Evolutionary conservation across 2,329 filamentous ascomycete species (phyloP), one percentile per base, ranked within the genome.

Genomic region (Decorospora gaudefroyi): DNA sequence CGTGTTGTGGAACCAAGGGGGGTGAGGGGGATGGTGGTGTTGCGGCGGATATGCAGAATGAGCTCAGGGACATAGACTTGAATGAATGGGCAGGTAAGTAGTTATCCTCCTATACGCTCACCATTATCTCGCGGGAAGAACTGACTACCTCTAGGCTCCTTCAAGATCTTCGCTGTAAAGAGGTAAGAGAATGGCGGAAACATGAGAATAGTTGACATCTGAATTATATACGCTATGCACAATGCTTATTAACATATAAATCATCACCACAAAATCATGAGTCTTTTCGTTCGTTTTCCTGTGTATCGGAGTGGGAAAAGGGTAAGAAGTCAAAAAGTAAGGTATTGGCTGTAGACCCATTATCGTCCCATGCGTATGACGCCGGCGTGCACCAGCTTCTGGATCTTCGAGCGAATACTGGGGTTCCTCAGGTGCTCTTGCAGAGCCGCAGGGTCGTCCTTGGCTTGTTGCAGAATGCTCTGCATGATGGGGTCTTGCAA

Each of bases 401-500:
- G 90, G 55, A 99, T 87, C 81, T 96, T 96, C 62, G 82, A 82
- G 48, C 85, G 81, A 59, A 99, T 88, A 46, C 79, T 81, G 0
- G 90, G 82, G 77, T 97, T 99, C 78, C 85, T 88, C 88, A 99
- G 96, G 74, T 99, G 95, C 72, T 99, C 92, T 69, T 95, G 87
- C 52, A 99, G 82, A 31, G 93, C 93, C 34, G 87, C 87, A 12
- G 93, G 93, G 65, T 99, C 88, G 42, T 83, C 84, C 79, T 97
- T 95, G 31, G 93, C 93, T 76, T 99, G 93, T 72, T 97, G 91
- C 43, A 97, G 82, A 58, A 96, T 96, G 57, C 87, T 87, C 76
- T 99, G 90, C 92, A 99, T 97, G 67, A 99, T 86, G 11, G 93
- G 93, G 67, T 99, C 93, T 72, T 91, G 86, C 74, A 97, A 88